Evolutionary conservation across 306 rosid species (phyloP), one percentile per base, ranked within the genome.

Genomic region (Abrus precatorius): DNA sequence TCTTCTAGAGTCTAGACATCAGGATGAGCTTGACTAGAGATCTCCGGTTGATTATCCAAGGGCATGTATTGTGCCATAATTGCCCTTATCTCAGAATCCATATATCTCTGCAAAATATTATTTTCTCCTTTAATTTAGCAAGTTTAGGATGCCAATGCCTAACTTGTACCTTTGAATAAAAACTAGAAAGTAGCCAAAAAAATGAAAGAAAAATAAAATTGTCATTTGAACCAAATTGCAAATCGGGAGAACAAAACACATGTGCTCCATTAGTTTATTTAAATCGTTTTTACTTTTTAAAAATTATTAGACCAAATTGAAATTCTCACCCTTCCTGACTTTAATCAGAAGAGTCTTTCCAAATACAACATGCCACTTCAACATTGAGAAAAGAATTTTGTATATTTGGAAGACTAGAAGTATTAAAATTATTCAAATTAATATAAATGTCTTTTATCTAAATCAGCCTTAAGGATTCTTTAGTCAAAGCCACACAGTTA

Each of bases 21-120:
- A 6, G 76, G 86, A 29, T 81, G 74, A 60, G 43, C 85, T 27
- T 87, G 94, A 78, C 45, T 77, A 5, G 90, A 61, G 73, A 54
- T 50, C 79, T 86, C 92, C 64, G 92, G 94, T 88, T 92, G 92
- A 80, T 85, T 91, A 79, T 92, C 98, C 97, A 92, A 89, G 1
- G 98, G 98, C 98, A 94, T 94, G 91, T 94, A 94, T 87, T 94
- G 98, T 3, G 98, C 97, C 98, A 94, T 92, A 63, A 95, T 92
- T 45, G 97, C 98, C 77, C 97, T 85, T 59, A 92, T 95, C 91
- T 95, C 97, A 9, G 93, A 87, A 86, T 95, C 97, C 97, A 91
- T 95, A 76, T 91, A 91, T 75, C 91, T 87, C 98, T 95, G 97
- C 92, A 76, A 7, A 82, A 65, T 43, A 53, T 71, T 43, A 13